These are phyloP conservation scores for Sugiyamaella boreocaroliniensis DNA, from an alignment of 805 yeast genomes.

Conservation along the genomic window DNA sequence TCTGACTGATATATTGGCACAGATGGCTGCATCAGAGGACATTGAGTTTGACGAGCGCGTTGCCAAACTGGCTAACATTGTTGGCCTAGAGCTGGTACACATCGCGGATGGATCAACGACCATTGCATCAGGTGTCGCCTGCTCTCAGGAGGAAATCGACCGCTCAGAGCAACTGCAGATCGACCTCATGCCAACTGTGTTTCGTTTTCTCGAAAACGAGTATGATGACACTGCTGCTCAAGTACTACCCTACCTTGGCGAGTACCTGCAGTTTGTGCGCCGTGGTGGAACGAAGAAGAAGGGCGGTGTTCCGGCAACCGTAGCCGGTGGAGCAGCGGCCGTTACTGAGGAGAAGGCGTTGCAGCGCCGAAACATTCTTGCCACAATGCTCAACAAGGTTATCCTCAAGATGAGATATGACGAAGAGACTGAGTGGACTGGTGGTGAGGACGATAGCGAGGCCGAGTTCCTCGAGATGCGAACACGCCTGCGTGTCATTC, in stretches of 20 bases:
- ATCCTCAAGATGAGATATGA: constrained; percentile 77
- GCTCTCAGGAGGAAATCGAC: constrained; percentile 26
- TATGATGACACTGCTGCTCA: constrained; percentile 85
- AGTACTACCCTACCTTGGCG: constrained; percentile 73
- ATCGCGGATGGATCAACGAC: constrained; percentile 46
- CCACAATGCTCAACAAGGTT: constrained; percentile 59
- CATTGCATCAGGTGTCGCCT: constrained; percentile 15
- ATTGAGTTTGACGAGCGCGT: constrained; percentile 68
- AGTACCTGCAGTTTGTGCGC: constrained; percentile 61
- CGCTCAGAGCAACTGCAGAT: constrained; percentile 41
- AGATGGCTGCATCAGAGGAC: constrained; percentile 31
- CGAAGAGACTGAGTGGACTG: constrained; percentile 55
- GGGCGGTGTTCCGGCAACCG: constrained; percentile 30
- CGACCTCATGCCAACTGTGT: constrained; percentile 63
- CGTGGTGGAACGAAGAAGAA: constrained; percentile 42
- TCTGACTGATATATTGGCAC: constrained; percentile 48
- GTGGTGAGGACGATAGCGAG: constrained; percentile 61
- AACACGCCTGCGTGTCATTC: constrained; percentile 63
- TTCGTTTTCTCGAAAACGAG: constrained; percentile 68
- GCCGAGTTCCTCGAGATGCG: constrained; percentile 79
- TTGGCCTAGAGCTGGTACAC: constrained; percentile 69
- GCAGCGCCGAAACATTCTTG: constrained; percentile 46
- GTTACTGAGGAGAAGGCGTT: constrained; percentile 28
- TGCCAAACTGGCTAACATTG: constrained; percentile 64
- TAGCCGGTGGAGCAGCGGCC: constrained; percentile 7